A percentile compares a stretch with the other conserved stretches of the same genome.
Evolutionary conservation across 192 early-diverging fungal species (phyloP).

Genomic region (Coemansia sp.): DNA sequence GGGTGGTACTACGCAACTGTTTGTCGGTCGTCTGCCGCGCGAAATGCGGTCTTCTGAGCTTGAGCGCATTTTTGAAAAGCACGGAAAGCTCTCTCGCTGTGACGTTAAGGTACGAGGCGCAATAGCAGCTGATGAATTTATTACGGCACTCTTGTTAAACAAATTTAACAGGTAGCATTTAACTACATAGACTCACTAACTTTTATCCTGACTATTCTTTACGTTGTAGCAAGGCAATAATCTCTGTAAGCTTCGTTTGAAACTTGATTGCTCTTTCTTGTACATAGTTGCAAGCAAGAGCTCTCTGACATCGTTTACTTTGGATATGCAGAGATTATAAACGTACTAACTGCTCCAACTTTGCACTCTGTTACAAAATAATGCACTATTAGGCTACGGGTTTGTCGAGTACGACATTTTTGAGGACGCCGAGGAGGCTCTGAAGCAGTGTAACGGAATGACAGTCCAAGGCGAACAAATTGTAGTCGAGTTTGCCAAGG

Average conservation of each 20-base stretch:
- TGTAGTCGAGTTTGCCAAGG: slow-evolving; percentile 44
- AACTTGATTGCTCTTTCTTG: no score
- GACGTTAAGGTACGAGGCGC: slow-evolving; percentile 45
- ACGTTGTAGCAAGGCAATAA: slow-evolving; percentile 26
- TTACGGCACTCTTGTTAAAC: background rate
- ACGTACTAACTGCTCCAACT: no score
- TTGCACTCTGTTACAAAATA: background rate
- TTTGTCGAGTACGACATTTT: slow-evolving; percentile 33
- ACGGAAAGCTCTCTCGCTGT: slow-evolving; percentile 41
- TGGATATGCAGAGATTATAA: no score
- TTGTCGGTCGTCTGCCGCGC: slow-evolving; percentile 43
- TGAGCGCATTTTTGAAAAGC: slow-evolving; percentile 32
- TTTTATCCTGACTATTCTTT: background rate
- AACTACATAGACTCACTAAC: background rate
- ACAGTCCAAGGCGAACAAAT: slow-evolving; percentile 30
- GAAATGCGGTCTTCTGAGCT: slow-evolving; percentile 24
- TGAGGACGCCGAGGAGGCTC: slow-evolving; percentile 13
- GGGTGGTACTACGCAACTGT: slow-evolving; percentile 26
- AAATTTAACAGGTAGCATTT: background rate
- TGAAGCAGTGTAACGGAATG: slow-evolving; percentile 37
- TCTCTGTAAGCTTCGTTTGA: slow-evolving; percentile 18
- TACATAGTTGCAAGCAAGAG: no score
- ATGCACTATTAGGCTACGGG: slow-evolving; percentile 22
- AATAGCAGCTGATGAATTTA: background rate
- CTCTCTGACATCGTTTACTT: no score